Evolutionary conservation across 768 basidiomycete genomes (phyloP).

Genomic region (Kwoniella dendrophila): DNA sequence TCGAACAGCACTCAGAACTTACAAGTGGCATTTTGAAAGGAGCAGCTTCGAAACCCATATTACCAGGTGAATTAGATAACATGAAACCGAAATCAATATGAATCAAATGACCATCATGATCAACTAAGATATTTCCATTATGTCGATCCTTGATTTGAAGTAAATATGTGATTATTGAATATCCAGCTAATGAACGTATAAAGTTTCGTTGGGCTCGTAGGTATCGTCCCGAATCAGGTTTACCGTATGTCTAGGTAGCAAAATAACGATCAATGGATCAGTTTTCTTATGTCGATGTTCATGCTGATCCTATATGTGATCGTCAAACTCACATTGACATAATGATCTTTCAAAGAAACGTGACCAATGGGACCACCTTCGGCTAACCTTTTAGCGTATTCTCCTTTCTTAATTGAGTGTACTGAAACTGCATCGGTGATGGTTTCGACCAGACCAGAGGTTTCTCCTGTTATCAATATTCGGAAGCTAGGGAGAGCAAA

Average conservation of each 20-base stretch:
- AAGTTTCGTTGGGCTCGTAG: conserved; percentile 90
- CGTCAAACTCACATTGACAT: conserved; percentile 68
- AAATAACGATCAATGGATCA: no score
- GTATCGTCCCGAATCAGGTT: conserved; percentile 82
- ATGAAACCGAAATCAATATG: conserved; percentile 99
- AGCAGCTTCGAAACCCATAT: conserved; percentile 98
- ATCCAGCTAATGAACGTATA: conserved; percentile 88
- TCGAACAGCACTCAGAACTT: conserved; percentile 8
- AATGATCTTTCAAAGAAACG: conserved; percentile 90
- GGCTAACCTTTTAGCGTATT: conserved; percentile 85
- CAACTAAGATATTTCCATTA: conserved; percentile 95
- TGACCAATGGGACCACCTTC: conserved; percentile 73
- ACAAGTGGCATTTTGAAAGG: conserved; percentile 88
- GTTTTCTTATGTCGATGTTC: no score
- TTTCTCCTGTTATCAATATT: conserved; percentile 89
- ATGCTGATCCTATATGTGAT: neutral
- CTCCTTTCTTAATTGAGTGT: conserved; percentile 98
- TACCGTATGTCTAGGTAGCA: conserved; percentile 81
- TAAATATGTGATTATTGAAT: conserved; percentile 92
- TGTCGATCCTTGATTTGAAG: conserved; percentile 98
- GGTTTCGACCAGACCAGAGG: conserved; percentile 93
- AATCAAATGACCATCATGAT: conserved; percentile 89
- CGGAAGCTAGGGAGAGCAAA: conserved; percentile 72
- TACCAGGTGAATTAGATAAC: conserved; percentile 93
- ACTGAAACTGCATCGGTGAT: conserved; percentile 98